A percentile compares a stretch with the other conserved stretches of the same genome.
Evolutionary conservation across 805 yeast genomes (phyloP).

Genomic region (Hanseniaspora lindneri): DNA sequence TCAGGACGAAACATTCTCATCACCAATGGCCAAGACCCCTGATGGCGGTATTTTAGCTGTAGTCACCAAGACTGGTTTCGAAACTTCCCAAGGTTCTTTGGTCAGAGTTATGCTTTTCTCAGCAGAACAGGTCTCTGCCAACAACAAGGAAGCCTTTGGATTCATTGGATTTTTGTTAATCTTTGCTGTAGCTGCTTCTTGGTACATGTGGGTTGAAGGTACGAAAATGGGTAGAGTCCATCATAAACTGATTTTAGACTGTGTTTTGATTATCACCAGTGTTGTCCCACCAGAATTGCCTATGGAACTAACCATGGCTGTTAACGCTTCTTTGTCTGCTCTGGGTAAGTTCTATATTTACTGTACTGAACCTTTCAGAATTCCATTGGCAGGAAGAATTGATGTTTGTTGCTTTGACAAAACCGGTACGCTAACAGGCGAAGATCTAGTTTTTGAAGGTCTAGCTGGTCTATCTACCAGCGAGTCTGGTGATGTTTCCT

Average conservation of each 20-base stretch:
- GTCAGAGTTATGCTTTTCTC: constrained; percentile 97
- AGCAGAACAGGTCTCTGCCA: constrained; percentile 91
- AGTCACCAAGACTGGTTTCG: constrained; percentile 92
- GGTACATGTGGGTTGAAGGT: constrained; percentile 98
- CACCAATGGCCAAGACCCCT: constrained; percentile 53
- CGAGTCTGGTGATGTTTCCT: constrained; percentile 41
- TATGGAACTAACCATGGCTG: constrained; percentile 98
- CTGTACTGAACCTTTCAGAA: constrained; percentile 97
- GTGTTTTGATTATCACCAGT: constrained; percentile 89
- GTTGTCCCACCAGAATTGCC: constrained; percentile 99
- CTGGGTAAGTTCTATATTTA: constrained; percentile 77
- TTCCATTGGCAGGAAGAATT: constrained; percentile 93
- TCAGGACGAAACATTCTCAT: constrained; percentile 40
- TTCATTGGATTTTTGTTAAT: constrained; percentile 80
- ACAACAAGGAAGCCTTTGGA: constrained; percentile 84
- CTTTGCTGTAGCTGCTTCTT: constrained; percentile 88
- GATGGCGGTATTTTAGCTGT: constrained; percentile 86
- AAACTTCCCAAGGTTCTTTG: constrained; percentile 92
- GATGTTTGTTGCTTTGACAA: constrained; percentile 98
- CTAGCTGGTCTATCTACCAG: constrained; percentile 61
- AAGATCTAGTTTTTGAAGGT: constrained; percentile 92
- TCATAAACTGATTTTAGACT: constrained; percentile 84
- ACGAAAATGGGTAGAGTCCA: constrained; percentile 90
- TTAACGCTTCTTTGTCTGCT: constrained; percentile 79
- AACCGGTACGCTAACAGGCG: constrained; percentile 96